Evolutionary conservation across 768 basidiomycete species (phyloP).

Genomic region (Lactarius tabidus): DNA sequence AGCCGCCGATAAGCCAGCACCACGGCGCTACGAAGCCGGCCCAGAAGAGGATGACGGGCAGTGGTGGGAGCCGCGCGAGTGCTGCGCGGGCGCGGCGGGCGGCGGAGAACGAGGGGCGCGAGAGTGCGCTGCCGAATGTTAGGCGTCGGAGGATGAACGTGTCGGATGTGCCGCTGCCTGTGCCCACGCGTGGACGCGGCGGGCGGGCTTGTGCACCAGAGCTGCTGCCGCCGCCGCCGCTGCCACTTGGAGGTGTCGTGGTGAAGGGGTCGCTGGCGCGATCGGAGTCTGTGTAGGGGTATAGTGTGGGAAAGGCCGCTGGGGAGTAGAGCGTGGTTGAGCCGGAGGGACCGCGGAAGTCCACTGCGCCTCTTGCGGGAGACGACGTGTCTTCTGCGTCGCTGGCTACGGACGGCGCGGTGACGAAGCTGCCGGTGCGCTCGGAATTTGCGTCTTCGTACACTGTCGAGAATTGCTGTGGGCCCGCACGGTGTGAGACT

Average conservation of each 20-base stretch:
- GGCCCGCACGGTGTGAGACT: slow-evolving; percentile 23
- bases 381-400: slow-evolving; percentile 23
- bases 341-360: slow-evolving; percentile 2
- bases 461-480: slow-evolving; percentile 34
- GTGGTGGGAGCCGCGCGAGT: slow-evolving; percentile 15
- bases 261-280: slow-evolving; percentile 4
- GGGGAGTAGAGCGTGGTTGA: slow-evolving; percentile 1
- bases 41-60: slow-evolving; percentile 58
- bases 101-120: slow-evolving; percentile 23
- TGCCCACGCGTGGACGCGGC: slow-evolving; percentile 13
- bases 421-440: slow-evolving; percentile 35
- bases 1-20: slow-evolving; percentile 75
- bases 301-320: background rate
- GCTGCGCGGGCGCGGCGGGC: background rate
- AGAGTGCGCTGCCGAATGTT: slow-evolving; percentile 24
- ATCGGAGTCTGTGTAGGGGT: slow-evolving; percentile 2
- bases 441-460: slow-evolving; percentile 32
- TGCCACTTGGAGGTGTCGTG: background rate
- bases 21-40: slow-evolving; percentile 67
- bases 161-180: slow-evolving; percentile 21
- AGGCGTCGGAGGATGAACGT: slow-evolving; percentile 32
- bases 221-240: background rate
- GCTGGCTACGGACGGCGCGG: slow-evolving; percentile 29
- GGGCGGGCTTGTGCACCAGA: background rate
- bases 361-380: background rate